A percentile compares a stretch with the other conserved stretches of the same genome.
Evolutionary conservation across 2,329 filamentous ascomycete genomes (phyloP).

Genomic region (Fusarium denticulatum): DNA sequence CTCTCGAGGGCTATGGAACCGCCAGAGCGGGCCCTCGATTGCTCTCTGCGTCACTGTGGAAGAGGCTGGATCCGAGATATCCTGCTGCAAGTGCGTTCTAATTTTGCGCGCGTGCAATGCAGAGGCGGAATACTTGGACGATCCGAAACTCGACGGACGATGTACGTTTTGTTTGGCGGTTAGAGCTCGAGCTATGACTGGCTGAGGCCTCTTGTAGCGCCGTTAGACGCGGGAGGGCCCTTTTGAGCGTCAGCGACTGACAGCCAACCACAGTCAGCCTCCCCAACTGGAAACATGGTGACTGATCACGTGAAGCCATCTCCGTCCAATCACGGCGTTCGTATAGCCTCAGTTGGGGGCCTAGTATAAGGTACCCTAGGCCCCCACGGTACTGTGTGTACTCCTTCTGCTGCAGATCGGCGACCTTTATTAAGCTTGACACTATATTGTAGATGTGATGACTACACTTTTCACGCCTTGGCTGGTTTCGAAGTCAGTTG

Average conservation of each 20-base stretch:
- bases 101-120: constrained; percentile 16
- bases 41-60: constrained; percentile 25
- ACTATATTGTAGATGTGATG: constrained; percentile 13
- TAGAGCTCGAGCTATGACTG: constrained; percentile 39
- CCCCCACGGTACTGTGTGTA: background rate
- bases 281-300: constrained; percentile 7
- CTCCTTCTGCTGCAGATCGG: constrained; percentile 14
- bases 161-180: constrained; percentile 38
- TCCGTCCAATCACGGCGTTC: constrained; percentile 19
- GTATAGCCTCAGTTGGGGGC: constrained; percentile 28
- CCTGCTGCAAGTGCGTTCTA: constrained; percentile 26
- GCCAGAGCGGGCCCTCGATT: constrained; percentile 27
- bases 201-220: constrained; percentile 33
- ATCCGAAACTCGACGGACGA: constrained; percentile 22
- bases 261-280: constrained; percentile 35
- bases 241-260: constrained; percentile 21
- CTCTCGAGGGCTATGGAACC: constrained; percentile 20
- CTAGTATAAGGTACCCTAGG: background rate
- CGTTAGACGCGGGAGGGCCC: constrained; percentile 28
- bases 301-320: constrained; percentile 15
- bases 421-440: constrained; percentile 16
- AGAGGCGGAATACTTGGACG: constrained; percentile 1
- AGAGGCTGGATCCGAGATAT: constrained; percentile 9
- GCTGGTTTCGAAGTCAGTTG: constrained; percentile 26
- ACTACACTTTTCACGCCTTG: constrained; percentile 1